phyloP scores from a whole-genome alignment of 2,329 filamentous ascomycete genomes.

The Exophiala viscosa region DNA sequence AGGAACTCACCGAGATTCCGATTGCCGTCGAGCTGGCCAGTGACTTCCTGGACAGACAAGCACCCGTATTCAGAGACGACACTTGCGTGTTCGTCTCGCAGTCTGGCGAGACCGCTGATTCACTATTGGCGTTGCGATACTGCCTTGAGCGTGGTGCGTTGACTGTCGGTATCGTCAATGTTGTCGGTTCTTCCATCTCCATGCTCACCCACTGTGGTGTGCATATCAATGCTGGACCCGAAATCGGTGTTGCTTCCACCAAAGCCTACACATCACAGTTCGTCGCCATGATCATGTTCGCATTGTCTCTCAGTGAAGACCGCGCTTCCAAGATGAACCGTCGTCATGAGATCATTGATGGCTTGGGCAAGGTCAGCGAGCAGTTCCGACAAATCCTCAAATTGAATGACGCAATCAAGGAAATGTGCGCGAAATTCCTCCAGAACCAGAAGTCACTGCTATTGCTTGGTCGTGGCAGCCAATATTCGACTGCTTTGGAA shows the following conservation, averaged over 20 bases:
- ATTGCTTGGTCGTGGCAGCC: constrained; percentile 87
- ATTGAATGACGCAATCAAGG: constrained; percentile 90
- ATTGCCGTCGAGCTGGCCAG: constrained; percentile 96
- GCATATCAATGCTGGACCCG: constrained; percentile 96
- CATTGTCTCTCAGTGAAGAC: constrained; percentile 91
- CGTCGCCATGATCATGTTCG: constrained; percentile 99
- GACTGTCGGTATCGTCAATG: constrained; percentile 97
- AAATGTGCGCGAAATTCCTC: constrained; percentile 85
- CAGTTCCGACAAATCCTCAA: constrained; percentile 92
- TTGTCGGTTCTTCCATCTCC: constrained; percentile 96
- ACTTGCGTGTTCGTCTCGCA: constrained; percentile 99
- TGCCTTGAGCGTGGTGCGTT: constrained; percentile 95
- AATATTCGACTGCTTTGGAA: constrained; percentile 95
- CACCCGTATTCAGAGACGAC: constrained; percentile 98
- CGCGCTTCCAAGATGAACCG: constrained; percentile 89
- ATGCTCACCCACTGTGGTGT: constrained; percentile 99
- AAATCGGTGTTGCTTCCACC: constrained; percentile 98
- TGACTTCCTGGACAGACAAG: constrained; percentile 94
- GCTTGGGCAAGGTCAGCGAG: constrained; percentile 76
- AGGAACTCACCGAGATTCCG: constrained; percentile 96
- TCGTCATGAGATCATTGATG: constrained; percentile 93
- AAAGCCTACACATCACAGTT: constrained; percentile 99
- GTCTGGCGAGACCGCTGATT: constrained; percentile 97
- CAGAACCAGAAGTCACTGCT: constrained; percentile 96
- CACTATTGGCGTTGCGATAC: constrained; percentile 93